A percentile compares a stretch with the other conserved stretches of the same genome.
Evolutionary conservation across 1,139 yeast genomes (phyloP).

Genomic region (Sporopachydermia cereana): DNA sequence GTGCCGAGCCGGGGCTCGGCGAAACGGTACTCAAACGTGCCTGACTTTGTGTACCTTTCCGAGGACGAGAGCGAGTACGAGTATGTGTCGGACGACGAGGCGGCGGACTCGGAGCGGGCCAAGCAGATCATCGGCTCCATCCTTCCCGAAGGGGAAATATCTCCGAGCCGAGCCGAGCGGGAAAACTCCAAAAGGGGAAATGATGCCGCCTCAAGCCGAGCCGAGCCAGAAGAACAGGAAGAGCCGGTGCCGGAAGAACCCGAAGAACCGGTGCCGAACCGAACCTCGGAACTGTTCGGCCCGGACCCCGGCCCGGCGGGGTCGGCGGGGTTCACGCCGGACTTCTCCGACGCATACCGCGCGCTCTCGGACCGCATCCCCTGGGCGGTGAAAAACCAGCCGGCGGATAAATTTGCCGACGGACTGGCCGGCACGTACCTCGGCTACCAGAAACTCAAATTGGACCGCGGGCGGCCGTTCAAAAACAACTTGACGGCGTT

Average conservation of each 20-base stretch:
- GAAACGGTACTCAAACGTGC: not conserved
- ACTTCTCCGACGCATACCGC: not conserved
- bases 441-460: not conserved
- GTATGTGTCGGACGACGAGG: not conserved
- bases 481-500: conserved; percentile 5
- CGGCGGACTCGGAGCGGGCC: not conserved
- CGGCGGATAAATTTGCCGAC: conserved; percentile 4
- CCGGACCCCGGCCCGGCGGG: not conserved
- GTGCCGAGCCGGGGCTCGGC: not conserved
- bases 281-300: not conserved
- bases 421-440: conserved; percentile 2
- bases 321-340: not conserved
- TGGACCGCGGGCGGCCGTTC: not conserved
- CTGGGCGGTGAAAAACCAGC: conserved; percentile 7
- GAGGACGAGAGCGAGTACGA: not conserved
- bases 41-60: not conserved
- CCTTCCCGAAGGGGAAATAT: not conserved
- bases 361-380: not conserved
- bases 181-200: not conserved
- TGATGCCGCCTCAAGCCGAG: not conserved
- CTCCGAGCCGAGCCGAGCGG: not conserved
- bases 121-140: not conserved
- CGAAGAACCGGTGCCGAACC: not conserved
- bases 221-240: not conserved
- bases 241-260: not conserved